Evolutionary conservation across 2,329 filamentous ascomycete species (phyloP).

Genomic region (Scortechinia acanthostroma): DNA sequence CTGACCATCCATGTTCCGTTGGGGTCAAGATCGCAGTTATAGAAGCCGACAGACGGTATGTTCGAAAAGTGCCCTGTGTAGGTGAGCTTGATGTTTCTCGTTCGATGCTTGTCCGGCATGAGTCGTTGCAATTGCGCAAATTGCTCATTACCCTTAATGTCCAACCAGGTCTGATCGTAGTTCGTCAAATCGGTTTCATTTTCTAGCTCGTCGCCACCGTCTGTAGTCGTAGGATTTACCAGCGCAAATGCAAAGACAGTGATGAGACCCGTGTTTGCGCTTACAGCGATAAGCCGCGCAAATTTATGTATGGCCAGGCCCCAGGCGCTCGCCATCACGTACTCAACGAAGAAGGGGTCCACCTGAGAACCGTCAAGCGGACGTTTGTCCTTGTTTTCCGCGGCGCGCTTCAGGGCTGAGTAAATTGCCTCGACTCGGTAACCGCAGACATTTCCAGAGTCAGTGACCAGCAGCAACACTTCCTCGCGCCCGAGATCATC

Average conservation of each 20-base stretch:
- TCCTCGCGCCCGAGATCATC: slow-evolving; percentile 66
- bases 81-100: slow-evolving; percentile 28
- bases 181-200: not conserved
- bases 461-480: slow-evolving; percentile 59
- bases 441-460: slow-evolving; percentile 69
- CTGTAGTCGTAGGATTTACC: not conserved
- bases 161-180: not conserved
- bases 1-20: slow-evolving; percentile 47
- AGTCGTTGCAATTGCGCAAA: not conserved
- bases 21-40: slow-evolving; percentile 46
- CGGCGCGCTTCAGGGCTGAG: slow-evolving; percentile 12
- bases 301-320: slow-evolving; percentile 75
- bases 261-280: slow-evolving; percentile 62
- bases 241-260: slow-evolving; percentile 37
- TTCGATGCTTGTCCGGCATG: slow-evolving; percentile 11
- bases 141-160: not conserved
- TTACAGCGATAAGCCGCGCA: slow-evolving; percentile 80
- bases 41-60: slow-evolving; percentile 48
- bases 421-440: slow-evolving; percentile 53
- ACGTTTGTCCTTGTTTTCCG: slow-evolving; percentile 1
- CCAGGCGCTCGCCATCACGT: slow-evolving; percentile 78
- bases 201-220: not conserved
- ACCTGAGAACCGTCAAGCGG: slow-evolving; percentile 13
- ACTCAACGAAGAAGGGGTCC: slow-evolving; percentile 63
- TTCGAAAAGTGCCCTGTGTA: slow-evolving; percentile 35